Conservation (phyloP, 2,329 filamentous ascomycete genomes). For the Aspergillus sp. region DNA sequence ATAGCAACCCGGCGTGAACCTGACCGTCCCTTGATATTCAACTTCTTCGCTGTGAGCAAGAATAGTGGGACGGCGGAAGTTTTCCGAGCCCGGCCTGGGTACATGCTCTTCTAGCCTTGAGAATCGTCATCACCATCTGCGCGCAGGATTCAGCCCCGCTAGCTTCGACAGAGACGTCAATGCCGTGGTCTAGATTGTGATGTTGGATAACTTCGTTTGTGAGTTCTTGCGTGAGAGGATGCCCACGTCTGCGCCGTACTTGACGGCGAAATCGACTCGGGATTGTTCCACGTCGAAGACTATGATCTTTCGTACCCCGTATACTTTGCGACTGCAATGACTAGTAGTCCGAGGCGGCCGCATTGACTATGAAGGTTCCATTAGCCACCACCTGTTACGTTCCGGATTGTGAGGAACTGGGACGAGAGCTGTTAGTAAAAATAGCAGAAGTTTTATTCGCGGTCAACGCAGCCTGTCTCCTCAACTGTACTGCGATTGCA, state of each 20-base stretch:
- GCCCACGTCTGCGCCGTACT: not conserved
- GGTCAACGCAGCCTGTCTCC: not conserved
- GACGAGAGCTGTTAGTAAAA: not conserved
- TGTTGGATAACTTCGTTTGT: not conserved
- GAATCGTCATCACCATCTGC: conserved; percentile 2
- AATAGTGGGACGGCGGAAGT: not conserved
- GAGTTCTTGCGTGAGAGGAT: not conserved
- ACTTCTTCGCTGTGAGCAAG: not conserved
- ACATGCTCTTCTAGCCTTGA: not conserved
- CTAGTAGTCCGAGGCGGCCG: not conserved
- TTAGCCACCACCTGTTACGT: not conserved
- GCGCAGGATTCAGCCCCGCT: not conserved
- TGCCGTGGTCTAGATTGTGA: not conserved
- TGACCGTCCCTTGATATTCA: not conserved
- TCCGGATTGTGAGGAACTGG: not conserved
- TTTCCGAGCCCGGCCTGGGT: conserved; percentile 2
- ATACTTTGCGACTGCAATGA: not conserved
- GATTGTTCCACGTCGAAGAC: conserved; percentile 5
- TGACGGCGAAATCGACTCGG: not conserved
- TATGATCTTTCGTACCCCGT: conserved; percentile 1
- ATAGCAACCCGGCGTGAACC: conserved; percentile 6
- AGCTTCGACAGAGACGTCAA: conserved; percentile 1
- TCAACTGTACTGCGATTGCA: conserved; percentile 1
- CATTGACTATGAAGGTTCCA: not conserved
- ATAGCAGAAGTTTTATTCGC: not conserved